phyloP scores from a whole-genome alignment of 2,329 filamentous ascomycete genomes.

The Trichoderma guizhouense region DNA sequence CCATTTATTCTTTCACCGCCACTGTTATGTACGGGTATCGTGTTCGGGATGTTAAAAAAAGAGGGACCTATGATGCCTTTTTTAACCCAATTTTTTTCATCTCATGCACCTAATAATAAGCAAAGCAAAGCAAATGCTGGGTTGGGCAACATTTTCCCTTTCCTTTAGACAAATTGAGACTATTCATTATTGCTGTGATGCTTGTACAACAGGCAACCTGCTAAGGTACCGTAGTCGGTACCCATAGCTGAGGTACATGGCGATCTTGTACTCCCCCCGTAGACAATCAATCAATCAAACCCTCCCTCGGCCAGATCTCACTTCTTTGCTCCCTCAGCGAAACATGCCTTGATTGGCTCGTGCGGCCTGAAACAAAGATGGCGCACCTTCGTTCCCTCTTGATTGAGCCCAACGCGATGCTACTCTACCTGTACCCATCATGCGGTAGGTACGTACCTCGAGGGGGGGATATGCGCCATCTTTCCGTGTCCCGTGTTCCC shows the following conservation, averaged over 20 bases:
- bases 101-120: not conserved
- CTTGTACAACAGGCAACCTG: not conserved
- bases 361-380: constrained; percentile 10
- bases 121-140: not conserved
- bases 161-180: not conserved
- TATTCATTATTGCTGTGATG: not conserved
- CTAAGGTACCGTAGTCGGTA: not conserved
- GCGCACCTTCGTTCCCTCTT: constrained; percentile 7
- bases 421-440: not conserved
- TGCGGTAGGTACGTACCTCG: not conserved
- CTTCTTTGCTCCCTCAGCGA: not conserved
- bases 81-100: not conserved
- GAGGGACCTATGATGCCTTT: not conserved
- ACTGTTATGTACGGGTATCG: not conserved
- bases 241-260: not conserved
- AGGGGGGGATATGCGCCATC: not conserved
- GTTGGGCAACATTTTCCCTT: not conserved
- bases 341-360: constrained; percentile 8
- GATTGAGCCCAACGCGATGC: constrained; percentile 12
- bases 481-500: not conserved
- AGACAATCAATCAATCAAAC: not conserved
- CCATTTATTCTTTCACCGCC: constrained; percentile 4
- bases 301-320: constrained; percentile 9
- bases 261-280: not conserved
- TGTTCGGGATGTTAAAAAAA: not conserved